phyloP scores from a whole-genome alignment of 257 asterid species.

The Solanum megistacrolobum region DNA sequence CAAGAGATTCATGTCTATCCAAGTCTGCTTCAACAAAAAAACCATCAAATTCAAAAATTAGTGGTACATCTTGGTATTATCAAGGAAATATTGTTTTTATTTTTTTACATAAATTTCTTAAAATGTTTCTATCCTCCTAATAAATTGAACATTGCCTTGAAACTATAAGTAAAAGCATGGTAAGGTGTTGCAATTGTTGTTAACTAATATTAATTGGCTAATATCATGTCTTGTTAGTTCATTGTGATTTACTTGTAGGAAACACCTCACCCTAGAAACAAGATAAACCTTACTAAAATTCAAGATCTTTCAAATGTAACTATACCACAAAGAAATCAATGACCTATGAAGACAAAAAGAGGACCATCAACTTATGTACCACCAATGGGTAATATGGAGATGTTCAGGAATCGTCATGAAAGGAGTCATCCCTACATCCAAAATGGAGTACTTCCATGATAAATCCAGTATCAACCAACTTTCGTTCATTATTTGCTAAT shows the following conservation, averaged over 20 bases:
- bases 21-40: not conserved
- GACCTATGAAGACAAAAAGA: not conserved
- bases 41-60: not conserved
- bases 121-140: not conserved
- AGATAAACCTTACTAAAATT: not conserved
- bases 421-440: not conserved
- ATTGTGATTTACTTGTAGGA: slow-evolving; percentile 35
- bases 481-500: slow-evolving; percentile 15
- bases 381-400: not conserved
- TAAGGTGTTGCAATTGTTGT: not conserved
- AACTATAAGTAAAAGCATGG: not conserved
- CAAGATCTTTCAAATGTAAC: slow-evolving; percentile 9
- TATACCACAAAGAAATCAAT: not conserved
- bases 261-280: not conserved
- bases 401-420: slow-evolving; percentile 2
- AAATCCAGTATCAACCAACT: not conserved
- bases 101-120: not conserved
- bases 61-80: not conserved
- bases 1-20: not conserved
- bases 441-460: not conserved
- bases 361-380: not conserved
- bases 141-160: not conserved
- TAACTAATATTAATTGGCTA: not conserved
- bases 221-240: not conserved
- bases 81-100: not conserved